Percentiles rank a stretch among this genome's conserved stretches.
These are phyloP conservation scores for Phaeolepiota aurea DNA, from an alignment of 768 basidiomycete species.

Conservation along the genomic window DNA sequence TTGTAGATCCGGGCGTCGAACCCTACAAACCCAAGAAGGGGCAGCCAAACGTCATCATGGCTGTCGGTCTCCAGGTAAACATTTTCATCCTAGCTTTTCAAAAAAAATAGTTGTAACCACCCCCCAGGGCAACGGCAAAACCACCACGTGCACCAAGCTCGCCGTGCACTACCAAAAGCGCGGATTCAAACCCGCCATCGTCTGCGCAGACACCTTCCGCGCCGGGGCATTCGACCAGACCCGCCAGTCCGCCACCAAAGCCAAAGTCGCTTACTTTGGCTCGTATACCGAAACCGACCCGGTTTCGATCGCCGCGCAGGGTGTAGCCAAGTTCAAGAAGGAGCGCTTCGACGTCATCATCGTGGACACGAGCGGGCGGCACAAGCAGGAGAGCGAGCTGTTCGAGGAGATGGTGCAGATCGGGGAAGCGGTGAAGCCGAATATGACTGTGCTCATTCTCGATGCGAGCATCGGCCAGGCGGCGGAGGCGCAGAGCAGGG, in stretches of 20 bases:
- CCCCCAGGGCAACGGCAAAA: conserved; percentile 92
- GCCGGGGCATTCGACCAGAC: conserved; percentile 99
- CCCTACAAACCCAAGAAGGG: conserved; percentile 97
- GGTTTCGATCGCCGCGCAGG: conserved; percentile 88
- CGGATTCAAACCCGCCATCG: conserved; percentile 94
- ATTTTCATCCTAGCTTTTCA: conserved; percentile 4
- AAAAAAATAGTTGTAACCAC: neutral
- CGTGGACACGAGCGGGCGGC: conserved; percentile 95
- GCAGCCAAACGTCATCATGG: conserved; percentile 92
- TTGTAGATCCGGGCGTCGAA: conserved; percentile 94
- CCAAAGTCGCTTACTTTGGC: conserved; percentile 98
- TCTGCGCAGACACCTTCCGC: conserved; percentile 98
- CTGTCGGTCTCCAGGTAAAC: conserved; percentile 88
- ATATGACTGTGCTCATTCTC: conserved; percentile 92
- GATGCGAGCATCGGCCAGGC: conserved; percentile 99
- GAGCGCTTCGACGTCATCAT: conserved; percentile 98
- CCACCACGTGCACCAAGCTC: conserved; percentile 97
- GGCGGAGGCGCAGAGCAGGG: conserved; percentile 90
- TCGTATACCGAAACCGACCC: conserved; percentile 99
- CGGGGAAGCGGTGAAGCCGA: conserved; percentile 83
- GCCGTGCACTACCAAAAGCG: conserved; percentile 96
- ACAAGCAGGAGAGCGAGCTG: conserved; percentile 93
- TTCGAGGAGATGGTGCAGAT: conserved; percentile 99
- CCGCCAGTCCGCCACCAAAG: conserved; percentile 96
- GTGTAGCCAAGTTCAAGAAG: conserved; percentile 96